Evolutionary conservation across 768 basidiomycete genomes (phyloP), one percentile per base, ranked within the genome.

Genomic region (Pulveroboletus frians): DNA sequence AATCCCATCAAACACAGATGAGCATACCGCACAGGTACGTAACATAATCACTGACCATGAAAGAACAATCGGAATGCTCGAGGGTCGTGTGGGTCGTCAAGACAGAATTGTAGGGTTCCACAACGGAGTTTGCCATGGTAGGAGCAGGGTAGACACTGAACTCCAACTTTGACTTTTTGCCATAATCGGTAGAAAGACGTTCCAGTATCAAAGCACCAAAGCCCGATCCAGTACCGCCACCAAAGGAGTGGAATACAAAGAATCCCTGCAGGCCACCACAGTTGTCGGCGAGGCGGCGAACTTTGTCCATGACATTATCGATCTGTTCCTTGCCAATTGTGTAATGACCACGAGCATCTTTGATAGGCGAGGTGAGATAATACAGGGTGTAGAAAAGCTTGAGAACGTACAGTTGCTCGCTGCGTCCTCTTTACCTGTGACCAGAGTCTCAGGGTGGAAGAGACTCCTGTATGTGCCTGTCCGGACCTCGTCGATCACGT

Each of bases 181-280:
- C 95, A 60, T 96, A 99, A 70, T 99, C 95, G 50, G 87, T 88
- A 15, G 94, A 94, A 45, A 99, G 83, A 57, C 89, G 84, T 73
- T 98, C 95, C 51, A 99, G 83, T 45, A 98, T 81, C 58, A 98
- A 82, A 44, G 95, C 93, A 62, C 95, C 95, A 67, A 99, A 95
- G 57, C 95, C 95, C 50, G 95, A 99, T 54, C 95, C 95, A 55
- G 95, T 98, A 71, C 95, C 95, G 65, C 95, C 95, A 69, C 95
- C 95, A 70, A 99, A 98, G 42, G 95, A 99, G 77, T 97, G 95
- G 85, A 98, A 98, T 60, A 96, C 92, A 68, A 98, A 98, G 79
- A 98, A 99, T 53, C 95, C 95, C 71, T 98, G 95, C 23, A 98
- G 84, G 62, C 95, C 95, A 47, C 80, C 78, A 75, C 95, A 97